Evolutionary conservation across 1,139 yeast species (phyloP), one percentile per base, ranked within the genome.

Genomic region (Nakaseomyces sp.): DNA sequence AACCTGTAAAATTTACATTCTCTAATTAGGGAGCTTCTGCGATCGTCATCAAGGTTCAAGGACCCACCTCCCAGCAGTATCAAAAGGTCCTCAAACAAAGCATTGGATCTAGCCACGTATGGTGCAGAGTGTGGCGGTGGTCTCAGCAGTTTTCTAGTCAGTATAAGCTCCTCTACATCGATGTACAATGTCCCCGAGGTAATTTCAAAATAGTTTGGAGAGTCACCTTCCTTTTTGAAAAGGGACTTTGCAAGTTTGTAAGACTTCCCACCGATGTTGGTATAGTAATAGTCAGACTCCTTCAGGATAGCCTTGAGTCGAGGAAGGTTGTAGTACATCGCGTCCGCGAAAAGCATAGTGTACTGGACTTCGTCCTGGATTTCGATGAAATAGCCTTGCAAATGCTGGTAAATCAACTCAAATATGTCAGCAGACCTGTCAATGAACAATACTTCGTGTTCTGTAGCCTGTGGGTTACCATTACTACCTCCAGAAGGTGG

Each of bases 1-100:
- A 88, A 81, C 43, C 93, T 70, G 61, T 85, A 88, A 63, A 82
- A 88, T 40, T 73, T 71, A 51, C 95, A 85, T 57, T 88, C 96
- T 43, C 70, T 68, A 5, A 81, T 61, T 45, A 88, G 67, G 7
- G 74, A 62, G 5, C 53, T 54, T 16, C 66, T 59, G 37, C 93
- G 67, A 56, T 82, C 86, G 3, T 67, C 66, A 32, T 77, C 81
- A 50, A 71, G 63, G 28, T 65, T 61, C 15, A 84, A 68, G 0
- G 69, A 66, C 33, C 76, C 73, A 0, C 93, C 93, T 45, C 73
- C 70, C 26, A 84, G 63, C 2, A 77, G 56, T 37, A 70, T 70
- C 37, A 88, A 46, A 24, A 88, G 52, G 40, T 83, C 83, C n/a
- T 63, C 63, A 54, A 88, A 82, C 26, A 83, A 62, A 13, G 58